Evolutionary conservation across 495 filamentous ascomycete species (phyloP).

Genomic region (Aspergillus biplanus): DNA sequence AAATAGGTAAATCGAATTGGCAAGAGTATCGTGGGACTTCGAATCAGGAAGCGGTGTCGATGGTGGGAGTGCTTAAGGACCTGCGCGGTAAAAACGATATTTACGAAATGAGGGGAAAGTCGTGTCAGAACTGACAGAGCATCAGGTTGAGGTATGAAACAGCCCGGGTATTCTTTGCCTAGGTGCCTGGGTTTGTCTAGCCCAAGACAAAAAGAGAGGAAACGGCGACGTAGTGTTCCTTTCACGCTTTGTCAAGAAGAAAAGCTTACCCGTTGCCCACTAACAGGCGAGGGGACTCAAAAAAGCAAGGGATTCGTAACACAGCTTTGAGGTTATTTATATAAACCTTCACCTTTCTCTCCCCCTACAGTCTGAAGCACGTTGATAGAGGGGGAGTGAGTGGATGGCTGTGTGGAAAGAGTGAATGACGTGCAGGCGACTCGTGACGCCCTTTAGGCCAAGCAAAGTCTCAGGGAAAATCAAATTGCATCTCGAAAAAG

Average conservation of each 20-base stretch:
- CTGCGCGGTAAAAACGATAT: not conserved
- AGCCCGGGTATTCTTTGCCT: conserved; percentile 1
- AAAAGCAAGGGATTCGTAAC: conserved; percentile 14
- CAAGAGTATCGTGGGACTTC: conserved; percentile 7
- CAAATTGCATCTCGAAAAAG: conserved; percentile 33
- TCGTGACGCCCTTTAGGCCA: conserved; percentile 29
- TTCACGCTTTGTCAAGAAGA: conserved; percentile 21
- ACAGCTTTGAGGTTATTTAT: conserved; percentile 7
- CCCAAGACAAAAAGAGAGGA: conserved; percentile 29
- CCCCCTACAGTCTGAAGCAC: not conserved
- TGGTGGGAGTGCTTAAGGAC: conserved; percentile 6
- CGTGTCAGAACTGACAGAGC: conserved; percentile 15
- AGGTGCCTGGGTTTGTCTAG: not conserved
- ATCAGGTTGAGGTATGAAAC: conserved; percentile 13
- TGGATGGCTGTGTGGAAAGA: conserved; percentile 20
- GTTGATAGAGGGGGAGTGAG: conserved; percentile 18
- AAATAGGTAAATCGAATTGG: not conserved
- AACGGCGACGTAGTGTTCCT: conserved; percentile 30
- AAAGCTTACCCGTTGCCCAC: conserved; percentile 16
- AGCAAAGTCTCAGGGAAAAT: conserved; percentile 25
- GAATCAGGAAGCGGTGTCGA: conserved; percentile 17
- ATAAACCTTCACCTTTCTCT: conserved; percentile 8
- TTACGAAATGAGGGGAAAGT: conserved; percentile 6
- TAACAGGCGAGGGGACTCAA: not conserved
- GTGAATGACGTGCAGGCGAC: conserved; percentile 31